A percentile compares a stretch with the other conserved stretches of the same genome.
Evolutionary conservation across 768 basidiomycete species (phyloP).

Genomic region (Tylopilus balloui): DNA sequence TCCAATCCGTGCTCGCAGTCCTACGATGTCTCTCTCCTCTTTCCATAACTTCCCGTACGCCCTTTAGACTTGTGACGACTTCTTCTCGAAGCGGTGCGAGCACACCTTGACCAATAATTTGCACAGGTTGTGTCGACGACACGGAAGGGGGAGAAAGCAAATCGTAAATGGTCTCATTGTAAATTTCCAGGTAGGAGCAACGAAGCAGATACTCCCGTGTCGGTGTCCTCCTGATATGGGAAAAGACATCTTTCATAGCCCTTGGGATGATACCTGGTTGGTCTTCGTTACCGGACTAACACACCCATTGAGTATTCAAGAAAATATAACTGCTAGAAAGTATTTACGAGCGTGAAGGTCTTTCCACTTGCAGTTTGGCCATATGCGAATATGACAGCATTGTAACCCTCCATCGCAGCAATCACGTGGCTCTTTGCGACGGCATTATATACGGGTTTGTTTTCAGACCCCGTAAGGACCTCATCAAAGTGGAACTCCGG

Average conservation of each 20-base stretch:
- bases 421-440: conserved; percentile 76
- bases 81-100: conserved; percentile 83
- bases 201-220: conserved; percentile 89
- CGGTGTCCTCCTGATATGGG: conserved; percentile 71
- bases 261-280: conserved; percentile 95
- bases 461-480: conserved; percentile 72
- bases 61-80: conserved; percentile 86
- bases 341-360: conserved; percentile 57
- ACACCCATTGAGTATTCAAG: conserved; percentile 21
- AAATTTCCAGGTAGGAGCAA: conserved; percentile 95
- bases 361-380: conserved; percentile 85
- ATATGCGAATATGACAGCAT: conserved; percentile 92
- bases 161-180: conserved; percentile 88
- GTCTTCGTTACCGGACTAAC: conserved; percentile 64
- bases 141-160: conserved; percentile 70
- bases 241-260: conserved; percentile 89
- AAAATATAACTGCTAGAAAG: conserved; percentile 24
- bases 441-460: conserved; percentile 73
- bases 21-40: conserved; percentile 83
- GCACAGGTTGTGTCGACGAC: conserved; percentile 54
- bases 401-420: conserved; percentile 96
- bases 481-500: conserved; percentile 68
- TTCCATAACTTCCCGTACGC: conserved; percentile 79
- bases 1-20: conserved; percentile 99
- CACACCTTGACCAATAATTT: conserved; percentile 66